Percentiles rank a stretch among this genome's conserved stretches.
Conservation (phyloP, 331 rosid species). For the Malus hybrid region DNA sequence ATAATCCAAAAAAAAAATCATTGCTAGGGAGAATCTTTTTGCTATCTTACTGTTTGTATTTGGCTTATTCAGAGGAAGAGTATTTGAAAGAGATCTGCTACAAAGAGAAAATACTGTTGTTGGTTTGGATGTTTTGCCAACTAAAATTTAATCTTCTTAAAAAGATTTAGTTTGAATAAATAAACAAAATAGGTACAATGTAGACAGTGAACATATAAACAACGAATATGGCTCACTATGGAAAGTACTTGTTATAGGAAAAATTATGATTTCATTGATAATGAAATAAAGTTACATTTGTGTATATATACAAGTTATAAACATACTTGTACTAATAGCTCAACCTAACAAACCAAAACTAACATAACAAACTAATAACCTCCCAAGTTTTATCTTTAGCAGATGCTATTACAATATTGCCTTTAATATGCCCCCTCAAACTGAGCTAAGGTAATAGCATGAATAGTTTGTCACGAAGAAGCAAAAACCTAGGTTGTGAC, state of each 20-base stretch:
- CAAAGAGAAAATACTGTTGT: background rate
- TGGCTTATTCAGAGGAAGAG: background rate
- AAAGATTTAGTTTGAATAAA: background rate
- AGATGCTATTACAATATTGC: too few relatives aligned
- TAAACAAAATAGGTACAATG: background rate
- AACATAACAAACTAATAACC: too few relatives aligned
- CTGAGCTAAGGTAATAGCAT: too few relatives aligned
- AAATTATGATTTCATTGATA: too few relatives aligned
- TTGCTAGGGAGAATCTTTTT: background rate
- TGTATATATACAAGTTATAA: too few relatives aligned
- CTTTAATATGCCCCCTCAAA: too few relatives aligned
- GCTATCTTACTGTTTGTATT: background rate
- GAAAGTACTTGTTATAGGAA: background rate
- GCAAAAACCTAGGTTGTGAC: too few relatives aligned
- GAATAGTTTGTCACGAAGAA: too few relatives aligned
- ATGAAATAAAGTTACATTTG: too few relatives aligned
- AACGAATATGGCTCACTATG: background rate
- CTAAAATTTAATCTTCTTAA: background rate
- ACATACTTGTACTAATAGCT: too few relatives aligned
- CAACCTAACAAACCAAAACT: too few relatives aligned
- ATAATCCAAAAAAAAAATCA: background rate
- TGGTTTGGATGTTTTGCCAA: background rate
- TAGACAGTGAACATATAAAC: background rate
- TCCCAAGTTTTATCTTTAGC: too few relatives aligned
- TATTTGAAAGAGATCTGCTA: background rate